Evolutionary conservation across 495 filamentous ascomycete species (phyloP), one percentile per base, ranked within the genome.

Genomic region (Penicillium paxilli): DNA sequence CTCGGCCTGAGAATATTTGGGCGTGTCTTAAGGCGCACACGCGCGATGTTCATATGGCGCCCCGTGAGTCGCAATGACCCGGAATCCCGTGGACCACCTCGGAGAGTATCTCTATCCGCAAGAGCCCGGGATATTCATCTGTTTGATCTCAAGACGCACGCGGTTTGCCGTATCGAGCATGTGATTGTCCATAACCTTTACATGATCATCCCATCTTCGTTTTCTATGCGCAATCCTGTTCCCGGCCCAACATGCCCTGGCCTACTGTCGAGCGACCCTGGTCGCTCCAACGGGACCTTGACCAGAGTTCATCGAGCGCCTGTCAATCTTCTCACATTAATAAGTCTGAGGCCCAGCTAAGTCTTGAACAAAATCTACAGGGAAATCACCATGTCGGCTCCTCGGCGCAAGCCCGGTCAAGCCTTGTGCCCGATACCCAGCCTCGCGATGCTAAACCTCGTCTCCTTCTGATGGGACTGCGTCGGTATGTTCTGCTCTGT

Each of bases 381-480:
- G 71, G 61, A 55, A 49, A 61, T 11, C 69, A 57, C 19, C 60
- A 68, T 40, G 52, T 46, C 24, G 35, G 42, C 19, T 30, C 63
- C 30, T 51, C 65, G 28, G 62, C 55, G 17, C 69, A 68, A 44
- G 55, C 66, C 41, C 70, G 66, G 47, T 58, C 57, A 46, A 59
- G 58, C 30, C 59, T 65, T 54, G 57, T 60, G 35, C 57, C 66
- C 23, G 65, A 59, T 51, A 65, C 57, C 53, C 75, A 74, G 40
- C 60, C 70, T 23, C 74, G 70, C 37, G 71, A 77, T 65, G 68
- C 66, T n/a, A 95, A 95, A 70, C 94, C 94, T 32, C 83, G 93
- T 57, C 77, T 98, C 23, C 77, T 98, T 49, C 74, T 98, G 49
- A 98, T 98, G 94, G 94, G 94, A 1, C 89, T 96, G 73, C 86